These are phyloP conservation scores for Saccharomycopsis synnaedendra DNA, from an alignment of 805 yeast species.

Conservation along the genomic window DNA sequence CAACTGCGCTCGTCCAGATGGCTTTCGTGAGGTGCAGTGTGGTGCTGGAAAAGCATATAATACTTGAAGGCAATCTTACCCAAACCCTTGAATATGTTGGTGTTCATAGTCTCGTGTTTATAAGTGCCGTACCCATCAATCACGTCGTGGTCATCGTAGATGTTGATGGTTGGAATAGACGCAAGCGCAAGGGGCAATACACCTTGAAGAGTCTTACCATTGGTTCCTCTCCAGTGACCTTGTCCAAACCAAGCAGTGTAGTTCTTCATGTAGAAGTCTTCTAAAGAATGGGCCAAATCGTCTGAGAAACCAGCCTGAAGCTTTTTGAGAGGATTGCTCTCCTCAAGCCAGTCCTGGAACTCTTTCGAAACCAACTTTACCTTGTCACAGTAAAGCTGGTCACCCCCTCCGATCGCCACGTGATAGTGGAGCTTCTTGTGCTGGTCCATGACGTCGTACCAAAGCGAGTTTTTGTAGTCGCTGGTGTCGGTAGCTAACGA, in stretches of 20 bases:
- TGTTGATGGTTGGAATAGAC: constrained; percentile 74
- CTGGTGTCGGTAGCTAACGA: constrained; percentile 60
- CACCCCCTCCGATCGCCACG: constrained; percentile 97
- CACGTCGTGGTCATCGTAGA: constrained; percentile 92
- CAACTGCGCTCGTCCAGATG: constrained; percentile 37
- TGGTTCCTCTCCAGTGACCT: constrained; percentile 71
- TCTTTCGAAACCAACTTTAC: constrained; percentile 46
- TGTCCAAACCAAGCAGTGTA: constrained; percentile 84
- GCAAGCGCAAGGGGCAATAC: constrained; percentile 68
- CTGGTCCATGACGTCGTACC: constrained; percentile 72
- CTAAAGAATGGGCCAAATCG: constrained; percentile 43
- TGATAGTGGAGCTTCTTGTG: constrained; percentile 60
- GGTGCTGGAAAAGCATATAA: constrained; percentile 89
- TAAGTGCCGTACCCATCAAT: constrained; percentile 96
- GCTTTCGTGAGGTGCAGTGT: constrained; percentile 38
- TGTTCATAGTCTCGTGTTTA: constrained; percentile 59
- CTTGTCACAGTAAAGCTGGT: constrained; percentile 84
- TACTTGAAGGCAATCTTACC: constrained; percentile 77
- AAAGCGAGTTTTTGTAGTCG: constrained; percentile 60
- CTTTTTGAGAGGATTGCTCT: constrained; percentile 38
- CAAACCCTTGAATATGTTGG: constrained; percentile 54
- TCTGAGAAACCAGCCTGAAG: constrained; percentile 31
- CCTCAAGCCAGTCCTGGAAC: constrained; percentile 53
- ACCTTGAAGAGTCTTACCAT: constrained; percentile 54
- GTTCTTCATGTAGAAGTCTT: constrained; percentile 56